Conservation (phyloP, 2,329 filamentous ascomycete genomes). For the Fusarium compactum region DNA sequence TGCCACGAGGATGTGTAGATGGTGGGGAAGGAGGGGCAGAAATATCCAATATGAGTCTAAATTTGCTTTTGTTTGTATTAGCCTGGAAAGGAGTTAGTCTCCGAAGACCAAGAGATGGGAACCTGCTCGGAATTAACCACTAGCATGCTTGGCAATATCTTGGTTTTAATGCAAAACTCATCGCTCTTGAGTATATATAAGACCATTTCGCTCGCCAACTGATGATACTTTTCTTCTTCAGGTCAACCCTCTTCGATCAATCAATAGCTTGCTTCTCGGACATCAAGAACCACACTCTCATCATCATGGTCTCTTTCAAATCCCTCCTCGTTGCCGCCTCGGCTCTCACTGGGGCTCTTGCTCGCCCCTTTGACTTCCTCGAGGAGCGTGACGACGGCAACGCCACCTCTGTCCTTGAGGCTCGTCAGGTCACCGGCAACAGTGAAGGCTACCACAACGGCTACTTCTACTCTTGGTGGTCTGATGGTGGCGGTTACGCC, state of each 20-base stretch:
- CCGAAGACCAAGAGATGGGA: background rate
- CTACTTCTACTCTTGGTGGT: constrained; percentile 32
- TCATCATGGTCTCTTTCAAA: constrained; percentile 20
- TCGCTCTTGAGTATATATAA: background rate
- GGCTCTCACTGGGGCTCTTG: constrained; percentile 15
- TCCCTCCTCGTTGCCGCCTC: constrained; percentile 14
- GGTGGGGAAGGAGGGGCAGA: background rate
- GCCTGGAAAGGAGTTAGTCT: background rate
- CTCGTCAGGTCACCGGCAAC: constrained; percentile 16
- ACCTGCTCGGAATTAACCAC: background rate
- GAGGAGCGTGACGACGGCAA: constrained; percentile 21
- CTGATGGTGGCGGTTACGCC: constrained; percentile 16
- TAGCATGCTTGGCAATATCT: background rate
- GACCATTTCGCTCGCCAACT: rapidly evolving
- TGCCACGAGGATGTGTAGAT: background rate
- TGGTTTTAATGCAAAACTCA: background rate
- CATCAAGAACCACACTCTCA: rapidly evolving
- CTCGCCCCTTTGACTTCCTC: constrained; percentile 24
- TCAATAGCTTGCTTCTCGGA: background rate
- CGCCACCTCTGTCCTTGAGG: constrained; percentile 9
- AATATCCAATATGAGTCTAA: background rate
- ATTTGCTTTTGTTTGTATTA: constrained; percentile 3
- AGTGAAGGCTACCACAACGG: constrained; percentile 15
- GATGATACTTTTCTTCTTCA: background rate
- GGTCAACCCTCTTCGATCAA: background rate